These are phyloP conservation scores for Psilocybe cyanescens DNA, from an alignment of 768 basidiomycete species.

Conservation along the genomic window DNA sequence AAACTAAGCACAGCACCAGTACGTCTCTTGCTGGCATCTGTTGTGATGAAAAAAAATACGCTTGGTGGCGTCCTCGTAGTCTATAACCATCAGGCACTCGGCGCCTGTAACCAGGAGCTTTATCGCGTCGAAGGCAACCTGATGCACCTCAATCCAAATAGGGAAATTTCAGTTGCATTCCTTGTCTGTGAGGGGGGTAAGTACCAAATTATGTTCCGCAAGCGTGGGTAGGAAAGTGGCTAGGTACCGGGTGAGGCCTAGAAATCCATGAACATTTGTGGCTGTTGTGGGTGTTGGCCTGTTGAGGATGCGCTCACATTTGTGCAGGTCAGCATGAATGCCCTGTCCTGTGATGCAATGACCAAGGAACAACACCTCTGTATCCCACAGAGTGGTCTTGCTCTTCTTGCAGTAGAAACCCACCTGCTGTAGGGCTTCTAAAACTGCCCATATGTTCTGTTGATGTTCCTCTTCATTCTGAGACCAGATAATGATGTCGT, in stretches of 20 bases:
- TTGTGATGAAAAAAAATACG: slow-evolving; percentile 35
- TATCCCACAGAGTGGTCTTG: slow-evolving; percentile 18
- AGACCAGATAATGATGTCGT: neutral
- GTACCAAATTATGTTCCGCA: slow-evolving; percentile 28
- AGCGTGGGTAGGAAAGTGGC: slow-evolving; percentile 30
- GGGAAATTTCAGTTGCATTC: slow-evolving; percentile 29
- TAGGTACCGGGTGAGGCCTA: slow-evolving; percentile 35
- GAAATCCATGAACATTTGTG: slow-evolving; percentile 32
- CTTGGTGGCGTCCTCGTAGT: slow-evolving; percentile 19
- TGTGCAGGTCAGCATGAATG: slow-evolving; percentile 31
- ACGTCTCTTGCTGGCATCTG: slow-evolving; percentile 30
- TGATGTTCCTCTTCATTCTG: neutral
- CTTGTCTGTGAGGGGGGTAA: slow-evolving; percentile 30
- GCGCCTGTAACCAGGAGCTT: slow-evolving; percentile 26
- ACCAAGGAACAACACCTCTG: slow-evolving; percentile 33
- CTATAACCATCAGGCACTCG: slow-evolving; percentile 15
- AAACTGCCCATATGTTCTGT: neutral
- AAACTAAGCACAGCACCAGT: slow-evolving; percentile 33
- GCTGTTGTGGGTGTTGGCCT: slow-evolving; percentile 34
- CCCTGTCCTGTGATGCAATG: slow-evolving; percentile 33
- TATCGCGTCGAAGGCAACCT: slow-evolving; percentile 30
- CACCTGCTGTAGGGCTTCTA: slow-evolving; percentile 11
- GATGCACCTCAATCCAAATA: slow-evolving; percentile 24
- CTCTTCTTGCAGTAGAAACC: slow-evolving; percentile 14
- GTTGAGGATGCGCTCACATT: slow-evolving; percentile 27